Conservation (phyloP, 495 filamentous ascomycete genomes). For the Pyronema omphalodes region DNA sequence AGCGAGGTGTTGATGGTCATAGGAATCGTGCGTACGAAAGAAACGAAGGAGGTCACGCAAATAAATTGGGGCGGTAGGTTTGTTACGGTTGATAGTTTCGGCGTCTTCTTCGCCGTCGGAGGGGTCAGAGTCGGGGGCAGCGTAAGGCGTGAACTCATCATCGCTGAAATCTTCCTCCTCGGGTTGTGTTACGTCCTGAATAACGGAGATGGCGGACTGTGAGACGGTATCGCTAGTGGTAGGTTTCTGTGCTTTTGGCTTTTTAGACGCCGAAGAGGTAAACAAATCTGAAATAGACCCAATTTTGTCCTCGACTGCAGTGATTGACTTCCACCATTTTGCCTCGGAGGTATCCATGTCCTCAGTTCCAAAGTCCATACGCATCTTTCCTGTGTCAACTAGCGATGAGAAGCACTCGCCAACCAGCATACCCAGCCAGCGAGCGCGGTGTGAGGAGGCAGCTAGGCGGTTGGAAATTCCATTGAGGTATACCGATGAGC, state of each 20-base stretch:
- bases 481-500: slow-evolving; percentile 53
- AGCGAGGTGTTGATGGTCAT: slow-evolving; percentile 66
- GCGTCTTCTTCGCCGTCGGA: slow-evolving; percentile 84
- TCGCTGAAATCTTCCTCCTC: slow-evolving; percentile 39
- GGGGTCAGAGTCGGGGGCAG: slow-evolving; percentile 79
- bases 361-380: slow-evolving; percentile 68
- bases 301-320: slow-evolving; percentile 41
- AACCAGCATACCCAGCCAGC: slow-evolving; percentile 79
- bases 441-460: slow-evolving; percentile 50
- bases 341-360: slow-evolving; percentile 57
- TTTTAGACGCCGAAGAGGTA: slow-evolving; percentile 10
- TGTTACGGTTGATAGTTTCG: slow-evolving; percentile 62
- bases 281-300: slow-evolving; percentile 39
- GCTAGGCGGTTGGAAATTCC: slow-evolving; percentile 75
- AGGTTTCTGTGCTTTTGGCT: slow-evolving; percentile 7
- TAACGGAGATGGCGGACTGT: neutral
- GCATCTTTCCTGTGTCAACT: slow-evolving; percentile 52
- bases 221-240: neutral
- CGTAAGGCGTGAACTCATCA: slow-evolving; percentile 62
- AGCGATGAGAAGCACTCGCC: slow-evolving; percentile 65
- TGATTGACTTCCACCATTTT: slow-evolving; percentile 54
- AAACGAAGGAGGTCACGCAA: slow-evolving; percentile 68
- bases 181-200: slow-evolving; percentile 37
- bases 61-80: slow-evolving; percentile 74
- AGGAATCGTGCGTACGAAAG: slow-evolving; percentile 63